A percentile compares a stretch with the other conserved stretches of the same genome.
These are phyloP conservation scores for Linnemannia exigua DNA, from an alignment of 192 early-diverging fungal genomes.

Conservation along the genomic window DNA sequence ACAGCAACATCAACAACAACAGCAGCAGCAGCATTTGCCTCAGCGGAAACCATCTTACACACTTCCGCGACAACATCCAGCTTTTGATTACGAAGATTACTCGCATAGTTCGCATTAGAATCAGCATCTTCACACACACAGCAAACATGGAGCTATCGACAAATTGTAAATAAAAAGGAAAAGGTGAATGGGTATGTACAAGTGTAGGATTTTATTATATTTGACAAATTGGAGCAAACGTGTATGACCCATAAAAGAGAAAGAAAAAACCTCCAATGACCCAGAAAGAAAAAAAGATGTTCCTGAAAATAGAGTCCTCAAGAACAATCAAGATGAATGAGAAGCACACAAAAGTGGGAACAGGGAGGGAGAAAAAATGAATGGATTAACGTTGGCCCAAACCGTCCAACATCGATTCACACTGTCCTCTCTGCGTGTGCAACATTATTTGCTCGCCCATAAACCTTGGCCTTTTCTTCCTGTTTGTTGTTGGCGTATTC, in stretches of 20 bases:
- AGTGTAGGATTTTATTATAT: too few relatives aligned
- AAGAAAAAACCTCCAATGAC: background rate
- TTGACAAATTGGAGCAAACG: conserved; percentile 3
- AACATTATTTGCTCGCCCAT: background rate
- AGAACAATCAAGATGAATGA: background rate
- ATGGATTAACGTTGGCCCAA: background rate
- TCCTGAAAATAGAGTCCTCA: background rate
- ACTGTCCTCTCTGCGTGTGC: too few relatives aligned
- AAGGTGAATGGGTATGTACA: background rate
- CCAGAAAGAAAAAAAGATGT: background rate
- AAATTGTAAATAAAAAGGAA: background rate
- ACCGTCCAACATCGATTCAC: too few relatives aligned
- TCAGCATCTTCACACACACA: background rate
- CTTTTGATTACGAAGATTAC: background rate
- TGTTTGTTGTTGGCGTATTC: background rate
- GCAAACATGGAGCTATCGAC: background rate
- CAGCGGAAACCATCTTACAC: background rate
- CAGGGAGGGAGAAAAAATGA: background rate
- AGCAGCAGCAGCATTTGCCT: background rate
- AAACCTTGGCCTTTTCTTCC: background rate
- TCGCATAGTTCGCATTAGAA: background rate
- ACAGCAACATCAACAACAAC: background rate
- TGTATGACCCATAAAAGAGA: background rate
- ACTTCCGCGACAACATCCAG: background rate
- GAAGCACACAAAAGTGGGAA: background rate